Base-by-base conservation (phyloP, 2,329 filamentous ascomycete genomes). In the Microcyclospora tardicrescens region DNA sequence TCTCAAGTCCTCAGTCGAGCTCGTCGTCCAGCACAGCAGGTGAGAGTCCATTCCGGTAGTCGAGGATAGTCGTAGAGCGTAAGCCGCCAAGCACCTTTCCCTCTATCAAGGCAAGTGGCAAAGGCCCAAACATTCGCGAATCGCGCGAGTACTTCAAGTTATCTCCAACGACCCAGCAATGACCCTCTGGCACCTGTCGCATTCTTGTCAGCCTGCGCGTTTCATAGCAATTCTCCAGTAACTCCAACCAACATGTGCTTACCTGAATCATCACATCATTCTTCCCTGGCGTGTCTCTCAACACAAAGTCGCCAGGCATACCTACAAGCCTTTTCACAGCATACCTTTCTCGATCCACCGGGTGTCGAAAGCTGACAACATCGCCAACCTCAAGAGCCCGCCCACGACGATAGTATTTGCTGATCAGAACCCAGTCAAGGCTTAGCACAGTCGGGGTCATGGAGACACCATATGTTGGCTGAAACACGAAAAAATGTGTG, bases 151-250 rank as follows among this genome's bases (percentile, higher is more conserved):
- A 81, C 2, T 76, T 70, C 44, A 94, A 56, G 60, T 96, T 96
- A 61, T 98, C 91, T 2, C 91, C 91, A 2, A 78, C 75, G 6
- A 95, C 67, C 76, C 85, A 96, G 53, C 86, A 93, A 66, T 98
- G 91, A 1, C 91, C 91, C 55, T 82, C 69, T 0, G 91, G 91
- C 12, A 98, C 77, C 83, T 93, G 53, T 16, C 35, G 9, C 15
- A n/a, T 24, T 30, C 16, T 46, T 33, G 19, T 24, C 13, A 14
- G 6, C 33, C 13, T 31, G 15, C 31, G n/a, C 31, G 15, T 31
- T 19, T 11, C 13, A 28, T 28, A 31, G 14, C 14, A 13, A 10
- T 11, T 12, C 16, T n/a, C 15, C 15, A 12, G 30, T 3, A 19
- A n/a, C 14, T 8, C 8, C 5, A 24, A 24, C 4, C 19, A 24